Percentiles rank a stretch among this genome's conserved stretches.
Conservation (phyloP, 441 rosid genomes). For the Metrosideros polymorpha region DNA sequence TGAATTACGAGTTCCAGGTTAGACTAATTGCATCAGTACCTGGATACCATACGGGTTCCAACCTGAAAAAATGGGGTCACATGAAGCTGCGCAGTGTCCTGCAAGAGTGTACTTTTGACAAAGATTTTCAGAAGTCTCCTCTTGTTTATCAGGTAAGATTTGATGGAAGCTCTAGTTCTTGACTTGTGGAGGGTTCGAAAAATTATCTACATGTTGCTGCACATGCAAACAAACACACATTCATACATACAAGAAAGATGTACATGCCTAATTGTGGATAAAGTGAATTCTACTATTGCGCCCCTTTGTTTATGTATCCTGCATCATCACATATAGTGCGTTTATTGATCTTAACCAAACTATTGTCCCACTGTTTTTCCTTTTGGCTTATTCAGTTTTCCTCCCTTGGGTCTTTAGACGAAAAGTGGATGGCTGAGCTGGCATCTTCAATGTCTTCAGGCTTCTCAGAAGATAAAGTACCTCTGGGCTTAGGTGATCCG, state of each 20-base stretch:
- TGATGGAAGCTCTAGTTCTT: background rate
- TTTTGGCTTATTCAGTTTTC: slow-evolving; percentile 52
- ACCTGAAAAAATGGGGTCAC: slow-evolving; percentile 86
- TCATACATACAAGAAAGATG: background rate
- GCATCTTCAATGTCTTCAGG: slow-evolving; percentile 85
- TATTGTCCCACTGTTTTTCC: background rate
- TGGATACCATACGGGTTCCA: slow-evolving; percentile 81
- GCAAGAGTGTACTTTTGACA: slow-evolving; percentile 60
- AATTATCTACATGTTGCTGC: background rate
- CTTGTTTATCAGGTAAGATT: slow-evolving; percentile 73
- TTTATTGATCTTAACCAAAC: background rate
- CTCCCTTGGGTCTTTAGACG: slow-evolving; percentile 89
- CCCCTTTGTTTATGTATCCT: background rate
- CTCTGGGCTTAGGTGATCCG: slow-evolving; percentile 77
- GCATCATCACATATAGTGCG: background rate
- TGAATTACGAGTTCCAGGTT: slow-evolving; percentile 32
- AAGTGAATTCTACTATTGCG: background rate
- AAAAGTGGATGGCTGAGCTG: slow-evolving; percentile 89
- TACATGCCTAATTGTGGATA: background rate
- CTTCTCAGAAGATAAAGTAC: slow-evolving; percentile 53
- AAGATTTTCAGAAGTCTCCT: slow-evolving; percentile 68
- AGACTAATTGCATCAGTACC: slow-evolving; percentile 86
- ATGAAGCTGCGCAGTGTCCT: slow-evolving; percentile 71
- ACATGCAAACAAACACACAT: background rate
- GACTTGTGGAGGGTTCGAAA: background rate